These are phyloP conservation scores for Coprinopsis cinerea DNA, from an alignment of 768 basidiomycete genomes.

Conservation along the genomic window DNA sequence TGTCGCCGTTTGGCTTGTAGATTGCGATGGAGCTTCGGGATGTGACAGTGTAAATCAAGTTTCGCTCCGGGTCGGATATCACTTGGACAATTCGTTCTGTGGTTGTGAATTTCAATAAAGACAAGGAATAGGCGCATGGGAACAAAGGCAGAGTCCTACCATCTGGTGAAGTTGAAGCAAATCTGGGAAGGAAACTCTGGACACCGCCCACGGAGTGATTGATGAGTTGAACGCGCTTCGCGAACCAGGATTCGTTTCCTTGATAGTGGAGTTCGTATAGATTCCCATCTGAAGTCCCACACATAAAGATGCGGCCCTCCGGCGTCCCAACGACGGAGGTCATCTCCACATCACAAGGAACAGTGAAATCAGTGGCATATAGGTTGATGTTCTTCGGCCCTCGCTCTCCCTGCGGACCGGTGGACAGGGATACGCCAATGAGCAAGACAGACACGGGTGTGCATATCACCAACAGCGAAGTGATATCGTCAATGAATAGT, in stretches of 20 bases:
- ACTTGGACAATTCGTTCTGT: conserved; percentile 71
- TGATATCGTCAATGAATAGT: conserved; percentile 92
- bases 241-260: conserved; percentile 88
- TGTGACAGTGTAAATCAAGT: conserved; percentile 75
- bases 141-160: conserved; percentile 40
- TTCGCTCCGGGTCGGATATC: conserved; percentile 60
- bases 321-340: conserved; percentile 70
- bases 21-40: conserved; percentile 59
- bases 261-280: conserved; percentile 93
- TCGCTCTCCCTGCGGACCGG: conserved; percentile 35
- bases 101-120: not conserved
- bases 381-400: conserved; percentile 70
- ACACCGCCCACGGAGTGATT: conserved; percentile 82
- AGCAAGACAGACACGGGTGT: conserved; percentile 80
- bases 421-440: conserved; percentile 67
- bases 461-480: conserved; percentile 82
- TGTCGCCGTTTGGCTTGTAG: conserved; percentile 59
- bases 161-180: conserved; percentile 56
- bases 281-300: conserved; percentile 76
- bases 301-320: conserved; percentile 90
- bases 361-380: conserved; percentile 82
- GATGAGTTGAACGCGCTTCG: conserved; percentile 74
- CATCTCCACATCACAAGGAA: conserved; percentile 82
- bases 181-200: conserved; percentile 73
- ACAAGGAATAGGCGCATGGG: not conserved